Evolutionary conservation across 768 basidiomycete genomes (phyloP), one percentile per base, ranked within the genome.

Genomic region (Tricholoma furcatifolium): DNA sequence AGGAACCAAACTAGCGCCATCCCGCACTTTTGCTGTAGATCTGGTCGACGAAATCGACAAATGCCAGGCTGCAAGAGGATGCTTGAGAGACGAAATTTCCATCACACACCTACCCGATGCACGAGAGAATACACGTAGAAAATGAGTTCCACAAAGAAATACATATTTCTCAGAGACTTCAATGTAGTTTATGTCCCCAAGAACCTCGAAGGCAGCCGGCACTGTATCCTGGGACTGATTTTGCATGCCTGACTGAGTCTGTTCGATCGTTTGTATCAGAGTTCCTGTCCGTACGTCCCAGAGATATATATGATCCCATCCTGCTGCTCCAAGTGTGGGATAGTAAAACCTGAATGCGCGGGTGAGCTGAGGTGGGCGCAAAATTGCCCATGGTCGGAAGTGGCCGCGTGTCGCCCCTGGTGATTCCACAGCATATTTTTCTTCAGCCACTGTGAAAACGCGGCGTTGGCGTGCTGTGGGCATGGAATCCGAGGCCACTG

Each of bases 321-420:
- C 72, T 0, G 78, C 76, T 2, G 81, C 79, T 2, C 87, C 67
- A 6, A 92, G 69, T 10, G 75, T 80, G 1, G 88, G 88, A 62
- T 85, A 85, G 7, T 82, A 82, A 53, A 88, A 80, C 14, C 87
- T 79, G 66, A 79, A 90, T 0, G 88, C 88, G 3, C 70, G 63
- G 2, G 74, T 74, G 7, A 48, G 30, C 21, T 64, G 71, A 4
- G 84, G 82, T 44, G 76, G 67, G 4, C 62, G 62, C 10, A 91
- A 67, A 20, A 84, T 65, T 0, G 82, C 80, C 79, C 84, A 87
- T 0, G 88, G 81, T 24, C 65, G 70, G 63, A 91, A 90, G 46
- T 78, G 79, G 0, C 84, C 85, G 6, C 71, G 69, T 21, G 18
- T 47, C 41, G 27, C 51, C 41, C 49, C 15, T 17, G 12, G 21